A percentile compares a stretch with the other conserved stretches of the same genome.
Evolutionary conservation across 805 yeast genomes (phyloP).

Genomic region (Kuraishia molischiana): DNA sequence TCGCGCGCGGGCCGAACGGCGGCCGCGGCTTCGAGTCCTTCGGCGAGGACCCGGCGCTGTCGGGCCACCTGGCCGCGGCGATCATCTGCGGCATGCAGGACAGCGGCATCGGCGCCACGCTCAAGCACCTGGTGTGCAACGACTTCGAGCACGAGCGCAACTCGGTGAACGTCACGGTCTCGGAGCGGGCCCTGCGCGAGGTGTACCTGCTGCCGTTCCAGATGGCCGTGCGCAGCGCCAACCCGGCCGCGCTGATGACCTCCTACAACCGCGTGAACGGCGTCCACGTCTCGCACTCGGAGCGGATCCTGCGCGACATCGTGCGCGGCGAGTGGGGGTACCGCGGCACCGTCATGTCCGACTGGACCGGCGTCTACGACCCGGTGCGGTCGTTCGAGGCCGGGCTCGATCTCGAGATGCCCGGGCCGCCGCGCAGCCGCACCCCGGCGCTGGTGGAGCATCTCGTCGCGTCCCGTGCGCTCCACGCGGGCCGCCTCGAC

Average conservation of each 20-base stretch:
- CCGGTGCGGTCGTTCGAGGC: constrained; percentile 26
- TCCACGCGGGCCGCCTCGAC: constrained; percentile 31
- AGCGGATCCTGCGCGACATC: constrained; percentile 23
- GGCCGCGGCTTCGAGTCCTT: constrained; percentile 57
- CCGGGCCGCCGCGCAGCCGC: constrained; percentile 37
- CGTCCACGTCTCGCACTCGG: constrained; percentile 27
- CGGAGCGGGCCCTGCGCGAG: constrained; percentile 34
- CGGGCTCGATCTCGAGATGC: constrained; percentile 36
- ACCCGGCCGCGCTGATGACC: constrained; percentile 30
- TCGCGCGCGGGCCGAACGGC: constrained; percentile 47
- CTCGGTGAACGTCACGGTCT: constrained; percentile 30
- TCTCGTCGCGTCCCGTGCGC: constrained; percentile 31
- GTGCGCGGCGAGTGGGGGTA: constrained; percentile 30
- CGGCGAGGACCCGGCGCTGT: constrained; percentile 47
- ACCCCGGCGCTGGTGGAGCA: constrained; percentile 30
- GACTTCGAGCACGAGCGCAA: constrained; percentile 50
- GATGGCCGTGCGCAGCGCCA: constrained; percentile 26
- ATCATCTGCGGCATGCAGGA: constrained; percentile 29
- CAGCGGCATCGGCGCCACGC: constrained; percentile 29
- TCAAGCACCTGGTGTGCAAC: constrained; percentile 56
- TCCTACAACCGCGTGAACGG: constrained; percentile 33
- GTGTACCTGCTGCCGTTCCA: constrained; percentile 34
- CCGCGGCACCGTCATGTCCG: constrained; percentile 29
- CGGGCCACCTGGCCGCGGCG: constrained; percentile 25
- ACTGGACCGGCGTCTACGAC: constrained; percentile 32